Evolutionary conservation across 441 rosid genomes (phyloP).

Genomic region (Gossypium trilobum): DNA sequence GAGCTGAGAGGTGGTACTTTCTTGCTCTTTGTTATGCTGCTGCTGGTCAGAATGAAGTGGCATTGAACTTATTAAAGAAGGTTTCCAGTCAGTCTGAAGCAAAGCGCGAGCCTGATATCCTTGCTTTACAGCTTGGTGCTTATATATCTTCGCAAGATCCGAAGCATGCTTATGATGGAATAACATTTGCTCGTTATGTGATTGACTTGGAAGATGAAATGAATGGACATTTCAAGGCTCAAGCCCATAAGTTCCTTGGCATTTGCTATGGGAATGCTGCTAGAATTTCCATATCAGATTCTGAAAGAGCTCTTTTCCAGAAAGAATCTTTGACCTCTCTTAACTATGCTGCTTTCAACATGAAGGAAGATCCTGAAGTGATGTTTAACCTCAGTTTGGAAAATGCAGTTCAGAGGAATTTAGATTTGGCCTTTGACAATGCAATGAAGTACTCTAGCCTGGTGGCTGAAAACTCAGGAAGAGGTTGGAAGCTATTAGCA

Average conservation of each 20-base stretch:
- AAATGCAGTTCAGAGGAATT: slow-evolving; percentile 73
- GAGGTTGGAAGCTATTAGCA: slow-evolving; percentile 69
- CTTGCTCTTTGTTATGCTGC: slow-evolving; percentile 82
- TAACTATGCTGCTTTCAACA: slow-evolving; percentile 41
- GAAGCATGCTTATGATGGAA: slow-evolving; percentile 52
- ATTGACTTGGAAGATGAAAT: slow-evolving; percentile 30
- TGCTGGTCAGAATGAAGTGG: slow-evolving; percentile 55
- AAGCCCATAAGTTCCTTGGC: slow-evolving; percentile 69
- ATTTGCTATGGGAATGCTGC: slow-evolving; percentile 73
- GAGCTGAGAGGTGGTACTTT: slow-evolving; percentile 77
- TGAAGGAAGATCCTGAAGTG: slow-evolving; percentile 48
- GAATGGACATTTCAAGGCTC: slow-evolving; percentile 41
- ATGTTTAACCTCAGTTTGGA: slow-evolving; percentile 54
- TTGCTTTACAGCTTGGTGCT: slow-evolving; percentile 65
- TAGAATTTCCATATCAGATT: slow-evolving; percentile 55
- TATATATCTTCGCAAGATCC: slow-evolving; percentile 60
- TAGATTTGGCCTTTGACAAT: slow-evolving; percentile 55
- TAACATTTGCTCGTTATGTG: slow-evolving; percentile 45
- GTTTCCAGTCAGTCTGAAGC: slow-evolving; percentile 63
- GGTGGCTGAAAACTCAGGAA: slow-evolving; percentile 46
- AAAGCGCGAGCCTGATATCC: slow-evolving; percentile 40
- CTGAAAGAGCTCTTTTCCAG: slow-evolving; percentile 51
- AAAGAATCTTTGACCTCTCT: slow-evolving; percentile 53
- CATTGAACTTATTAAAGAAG: slow-evolving; percentile 62
- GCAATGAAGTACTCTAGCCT: slow-evolving; percentile 47